These are phyloP conservation scores for Huntiella savannae DNA, from an alignment of 2,329 filamentous ascomycete genomes.

Conservation along the genomic window DNA sequence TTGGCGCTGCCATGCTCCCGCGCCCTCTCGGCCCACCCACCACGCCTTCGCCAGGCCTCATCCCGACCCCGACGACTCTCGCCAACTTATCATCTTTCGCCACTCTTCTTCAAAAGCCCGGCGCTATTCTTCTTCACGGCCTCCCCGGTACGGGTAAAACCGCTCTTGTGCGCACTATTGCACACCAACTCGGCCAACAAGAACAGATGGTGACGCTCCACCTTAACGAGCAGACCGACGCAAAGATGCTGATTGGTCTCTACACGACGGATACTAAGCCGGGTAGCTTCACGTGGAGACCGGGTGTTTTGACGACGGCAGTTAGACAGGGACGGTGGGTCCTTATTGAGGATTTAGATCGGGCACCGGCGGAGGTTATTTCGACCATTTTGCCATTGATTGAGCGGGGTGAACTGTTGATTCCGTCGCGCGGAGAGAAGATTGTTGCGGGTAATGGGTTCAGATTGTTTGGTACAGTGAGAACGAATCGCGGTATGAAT, in stretches of 20 bases:
- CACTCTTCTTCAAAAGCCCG: slow-evolving; percentile 41
- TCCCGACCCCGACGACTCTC: slow-evolving; percentile 54
- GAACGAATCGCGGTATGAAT: slow-evolving; percentile 51
- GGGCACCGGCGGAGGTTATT: slow-evolving; percentile 85
- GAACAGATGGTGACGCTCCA: slow-evolving; percentile 81
- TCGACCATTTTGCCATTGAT: slow-evolving; percentile 84
- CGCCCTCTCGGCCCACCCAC: slow-evolving; percentile 29
- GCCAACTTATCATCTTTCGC: slow-evolving; percentile 55
- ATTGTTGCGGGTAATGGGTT: slow-evolving; percentile 73
- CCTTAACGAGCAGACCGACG: slow-evolving; percentile 94
- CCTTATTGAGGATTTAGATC: slow-evolving; percentile 87
- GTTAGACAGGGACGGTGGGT: slow-evolving; percentile 92
- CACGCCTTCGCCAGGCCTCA: slow-evolving; percentile 5
- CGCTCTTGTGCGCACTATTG: slow-evolving; percentile 62
- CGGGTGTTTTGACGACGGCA: slow-evolving; percentile 83
- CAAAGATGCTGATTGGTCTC: slow-evolving; percentile 85
- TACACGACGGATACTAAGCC: slow-evolving; percentile 79
- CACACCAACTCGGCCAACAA: slow-evolving; percentile 58
- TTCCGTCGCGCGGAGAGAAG: slow-evolving; percentile 73
- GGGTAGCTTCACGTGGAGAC: slow-evolving; percentile 78
- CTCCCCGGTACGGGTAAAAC: slow-evolving; percentile 83
- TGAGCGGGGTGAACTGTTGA: slow-evolving; percentile 74
- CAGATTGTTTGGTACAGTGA: slow-evolving; percentile 77
- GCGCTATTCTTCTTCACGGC: slow-evolving; percentile 66
- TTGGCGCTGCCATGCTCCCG: slow-evolving; percentile 50